Conservation (phyloP, 176 grass and related monocot genomes). For the Paspalum notatum region DNA sequence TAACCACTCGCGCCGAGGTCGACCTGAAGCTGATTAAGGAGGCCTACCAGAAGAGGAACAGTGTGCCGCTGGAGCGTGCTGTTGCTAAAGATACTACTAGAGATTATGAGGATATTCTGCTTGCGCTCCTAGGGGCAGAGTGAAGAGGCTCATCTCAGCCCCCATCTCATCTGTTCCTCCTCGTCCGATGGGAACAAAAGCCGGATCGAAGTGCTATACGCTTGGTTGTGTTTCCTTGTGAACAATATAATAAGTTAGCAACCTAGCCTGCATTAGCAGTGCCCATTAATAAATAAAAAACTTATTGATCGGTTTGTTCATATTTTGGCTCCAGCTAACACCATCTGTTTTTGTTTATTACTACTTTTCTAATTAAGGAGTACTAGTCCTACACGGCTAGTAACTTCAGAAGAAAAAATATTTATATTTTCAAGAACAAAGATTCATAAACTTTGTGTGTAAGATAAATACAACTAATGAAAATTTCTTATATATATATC, state of each 20-base stretch:
- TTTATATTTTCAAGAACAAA: no score
- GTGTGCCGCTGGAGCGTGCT: conserved; percentile 63
- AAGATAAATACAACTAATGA: no score
- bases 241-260: conserved; percentile 18
- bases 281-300: conserved; percentile 13
- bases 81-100: conserved; percentile 76
- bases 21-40: conserved; percentile 79
- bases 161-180: background rate
- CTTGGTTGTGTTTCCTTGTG: conserved; percentile 34
- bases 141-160: background rate
- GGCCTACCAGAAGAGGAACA: conserved; percentile 87
- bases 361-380: background rate
- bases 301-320: background rate
- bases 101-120: conserved; percentile 75
- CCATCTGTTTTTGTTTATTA: background rate
- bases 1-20: conserved; percentile 72
- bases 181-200: conserved; percentile 28
- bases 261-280: conserved; percentile 25
- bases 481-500: no score
- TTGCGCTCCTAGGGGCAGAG: conserved; percentile 70
- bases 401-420: no score
- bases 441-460: no score
- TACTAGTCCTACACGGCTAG: no score
- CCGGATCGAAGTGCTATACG: background rate
- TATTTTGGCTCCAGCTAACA: background rate